Evolutionary conservation across 495 filamentous ascomycete genomes (phyloP).

Genomic region (Poronia punctata): DNA sequence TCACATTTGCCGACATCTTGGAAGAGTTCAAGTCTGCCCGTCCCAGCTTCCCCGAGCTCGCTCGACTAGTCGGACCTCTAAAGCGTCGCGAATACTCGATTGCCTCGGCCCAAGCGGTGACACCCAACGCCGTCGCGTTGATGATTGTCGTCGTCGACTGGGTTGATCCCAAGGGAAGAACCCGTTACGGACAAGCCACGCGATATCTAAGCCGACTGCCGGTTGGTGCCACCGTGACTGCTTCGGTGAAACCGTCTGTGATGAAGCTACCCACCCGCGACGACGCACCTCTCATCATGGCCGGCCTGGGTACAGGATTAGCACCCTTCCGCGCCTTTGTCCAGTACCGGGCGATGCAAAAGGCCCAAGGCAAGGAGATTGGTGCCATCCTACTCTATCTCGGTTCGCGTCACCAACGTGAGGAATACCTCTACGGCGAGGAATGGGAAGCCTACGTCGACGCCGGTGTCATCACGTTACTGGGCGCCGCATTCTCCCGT

Average conservation of each 20-base stretch:
- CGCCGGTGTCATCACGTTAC: conserved; percentile 87
- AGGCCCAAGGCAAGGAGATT: conserved; percentile 88
- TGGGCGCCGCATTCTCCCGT: conserved; percentile 90
- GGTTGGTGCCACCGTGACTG: conserved; percentile 71
- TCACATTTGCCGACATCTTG: conserved; percentile 87
- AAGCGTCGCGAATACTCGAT: conserved; percentile 98
- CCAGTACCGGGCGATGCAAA: conserved; percentile 96
- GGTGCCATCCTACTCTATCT: conserved; percentile 92
- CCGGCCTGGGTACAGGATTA: conserved; percentile 94
- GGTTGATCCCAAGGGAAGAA: conserved; percentile 80
- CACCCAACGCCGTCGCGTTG: conserved; percentile 76
- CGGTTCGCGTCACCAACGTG: conserved; percentile 91
- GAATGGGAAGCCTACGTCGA: conserved; percentile 99
- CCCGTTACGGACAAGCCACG: conserved; percentile 88
- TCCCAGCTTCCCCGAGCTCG: conserved; percentile 84
- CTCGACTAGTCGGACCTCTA: conserved; percentile 79
- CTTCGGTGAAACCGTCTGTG: conserved; percentile 92
- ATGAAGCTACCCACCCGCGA: conserved; percentile 86
- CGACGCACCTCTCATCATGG: conserved; percentile 94
- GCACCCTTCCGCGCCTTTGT: conserved; percentile 97
- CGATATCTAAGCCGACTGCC: conserved; percentile 72
- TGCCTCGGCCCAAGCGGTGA: conserved; percentile 89
- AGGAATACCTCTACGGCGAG: conserved; percentile 98
- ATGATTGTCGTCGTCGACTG: conserved; percentile 98
- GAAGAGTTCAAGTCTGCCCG: conserved; percentile 83